Base-by-base conservation (phyloP, 345 rosid species). In the Erucastrum elatum region DNA sequence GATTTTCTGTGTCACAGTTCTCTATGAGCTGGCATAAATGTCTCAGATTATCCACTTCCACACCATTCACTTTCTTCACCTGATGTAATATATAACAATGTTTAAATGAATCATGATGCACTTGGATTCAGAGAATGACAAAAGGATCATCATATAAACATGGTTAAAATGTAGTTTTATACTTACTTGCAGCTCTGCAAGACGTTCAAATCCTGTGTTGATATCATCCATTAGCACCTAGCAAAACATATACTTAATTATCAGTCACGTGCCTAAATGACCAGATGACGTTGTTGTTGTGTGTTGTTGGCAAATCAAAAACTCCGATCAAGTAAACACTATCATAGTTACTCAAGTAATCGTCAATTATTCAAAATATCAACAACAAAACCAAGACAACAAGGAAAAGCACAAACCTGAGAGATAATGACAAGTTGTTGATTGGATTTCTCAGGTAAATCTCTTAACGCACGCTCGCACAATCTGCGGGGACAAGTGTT, bases 221-320 rank as follows among this genome's bases (percentile, higher is more conserved):
- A 88, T 88, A 77, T 90, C 97, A 86, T 94, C 97, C 90, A 88
- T 85, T 83, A 90, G 85, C 78, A 94, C 94, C 97, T 92, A 85
- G 67, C 78, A 71, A 33, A 70, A 70, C 84, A 89, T 25, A 79
- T 4, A 74, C 53, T 1, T 21, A 56, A 5, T 37, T 65, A 70
- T 82, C 72, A 83, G 34, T 71, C 5, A 34, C 33, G 63, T 66
- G 65, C 33, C 9, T 30, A 27, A 64, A 44, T 65, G 29, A 10
- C 11, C 1, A 77, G 16, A 25, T 8, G n/a, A 4, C 62, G 12
- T 59, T 26, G 31, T 25, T 26, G 13, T 6, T 55, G 6, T 55
- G 26, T 53, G 21, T 21, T 29, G 27, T 55, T 16, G 60, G 58
- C 25, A 51, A 51, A 15, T 15, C 55, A 15, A 51, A 49, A 49